These are phyloP conservation scores for Sarocladium kiliense DNA, from an alignment of 2,329 filamentous ascomycete genomes.

Conservation along the genomic window DNA sequence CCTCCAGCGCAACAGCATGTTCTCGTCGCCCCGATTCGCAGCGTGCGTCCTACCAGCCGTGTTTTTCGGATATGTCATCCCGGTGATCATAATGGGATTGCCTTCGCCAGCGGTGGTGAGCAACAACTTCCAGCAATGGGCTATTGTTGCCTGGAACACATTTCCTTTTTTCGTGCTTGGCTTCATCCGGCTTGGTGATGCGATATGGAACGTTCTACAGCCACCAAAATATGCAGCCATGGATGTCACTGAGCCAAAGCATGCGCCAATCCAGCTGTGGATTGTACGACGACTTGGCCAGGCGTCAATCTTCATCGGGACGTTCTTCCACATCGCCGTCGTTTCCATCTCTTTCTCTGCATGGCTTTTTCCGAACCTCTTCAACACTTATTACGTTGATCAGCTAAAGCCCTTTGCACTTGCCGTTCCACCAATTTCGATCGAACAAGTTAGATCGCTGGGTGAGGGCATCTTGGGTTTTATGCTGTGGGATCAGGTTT, in stretches of 20 bases:
- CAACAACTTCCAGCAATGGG: not conserved
- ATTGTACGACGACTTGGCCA: not conserved
- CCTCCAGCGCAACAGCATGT: not conserved
- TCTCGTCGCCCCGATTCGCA: not conserved
- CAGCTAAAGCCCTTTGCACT: not conserved
- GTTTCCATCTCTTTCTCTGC: not conserved
- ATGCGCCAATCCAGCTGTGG: not conserved
- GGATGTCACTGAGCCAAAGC: not conserved
- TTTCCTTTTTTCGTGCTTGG: not conserved
- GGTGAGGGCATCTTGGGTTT: not conserved
- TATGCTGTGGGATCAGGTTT: not conserved
- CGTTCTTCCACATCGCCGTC: not conserved
- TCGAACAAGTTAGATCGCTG: not conserved
- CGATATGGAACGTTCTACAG: not conserved
- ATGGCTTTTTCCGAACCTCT: not conserved
- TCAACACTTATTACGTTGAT: not conserved
- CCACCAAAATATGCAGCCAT: not conserved
- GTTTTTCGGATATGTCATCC: not conserved
- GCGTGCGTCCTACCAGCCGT: not conserved
- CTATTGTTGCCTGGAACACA: not conserved
- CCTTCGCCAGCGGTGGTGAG: not conserved
- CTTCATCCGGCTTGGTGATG: not conserved
- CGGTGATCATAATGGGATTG: not conserved
- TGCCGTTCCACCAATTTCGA: not conserved
- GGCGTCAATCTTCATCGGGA: not conserved